Evolutionary conservation across 2,329 filamentous ascomycete genomes (phyloP), one percentile per base, ranked within the genome.

Genomic region (Cercospora citrullina): DNA sequence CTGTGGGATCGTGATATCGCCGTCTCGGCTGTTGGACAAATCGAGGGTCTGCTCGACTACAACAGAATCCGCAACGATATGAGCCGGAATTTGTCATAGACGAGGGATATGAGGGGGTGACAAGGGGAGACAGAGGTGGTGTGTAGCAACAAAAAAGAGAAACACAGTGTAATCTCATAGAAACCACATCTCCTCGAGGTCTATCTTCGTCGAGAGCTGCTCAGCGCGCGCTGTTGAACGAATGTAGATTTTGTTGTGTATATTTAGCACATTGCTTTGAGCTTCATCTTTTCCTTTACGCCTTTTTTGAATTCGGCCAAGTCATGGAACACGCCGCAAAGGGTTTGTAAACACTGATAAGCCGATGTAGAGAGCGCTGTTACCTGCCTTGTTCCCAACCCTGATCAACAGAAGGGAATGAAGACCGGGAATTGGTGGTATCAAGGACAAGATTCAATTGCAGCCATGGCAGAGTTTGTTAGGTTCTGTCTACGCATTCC

Each of bases 1-100:
- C 85, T 99, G 70, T 99, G 95, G 95, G 95, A 99, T 84, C 91
- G 94, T 83, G 95, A 99, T 80, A 86, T 99, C 77, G 95, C 95
- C 77, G 87, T 99, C 81, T 94, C 90, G 80, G 95, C 94, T 36
- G 92, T 98, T 73, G 95, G 95, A 74, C 90, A 89, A 84, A 93
- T 98, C 78, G 95, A 98, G 87, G 94, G 89, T 79, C 80, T 90
- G 73, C 80, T 89, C 71, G 86, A 94, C 81, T 96, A 95, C 85
- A 86, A 90, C 80, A 85, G 90, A 79, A 86, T 92, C 78, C 87
- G 93, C 80, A 89, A 88, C 81, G 93, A 95, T 80, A 95, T 95
- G 91, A 93, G 89, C 85, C 89, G 93, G 81, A 94, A 92, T 84
- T 70, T 80, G 74, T 81, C 79, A 72, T 81, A 80, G 73, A 68